A percentile compares a stretch with the other conserved stretches of the same genome.
Conservation (phyloP, 257 asterid genomes). For the Cynanchum wilfordii region DNA sequence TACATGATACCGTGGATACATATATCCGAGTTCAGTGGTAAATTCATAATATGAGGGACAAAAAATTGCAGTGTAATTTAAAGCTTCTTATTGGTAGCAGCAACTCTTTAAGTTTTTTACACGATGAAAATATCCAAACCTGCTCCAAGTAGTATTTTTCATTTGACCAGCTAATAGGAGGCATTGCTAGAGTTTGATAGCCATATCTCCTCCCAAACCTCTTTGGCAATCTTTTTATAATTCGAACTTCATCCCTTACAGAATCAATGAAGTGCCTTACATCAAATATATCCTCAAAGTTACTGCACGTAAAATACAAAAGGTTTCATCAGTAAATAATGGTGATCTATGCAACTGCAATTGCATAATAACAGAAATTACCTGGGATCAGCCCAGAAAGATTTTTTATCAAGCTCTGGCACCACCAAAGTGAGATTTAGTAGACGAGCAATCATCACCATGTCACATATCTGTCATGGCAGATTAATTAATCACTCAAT, state of each 20-base stretch:
- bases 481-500: constrained; percentile 23
- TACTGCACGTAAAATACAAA: constrained; percentile 34
- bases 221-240: constrained; percentile 76
- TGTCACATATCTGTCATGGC: constrained; percentile 83
- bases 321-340: constrained; percentile 7
- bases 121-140: constrained; percentile 36
- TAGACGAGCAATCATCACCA: constrained; percentile 88
- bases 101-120: constrained; percentile 1
- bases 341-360: neutral
- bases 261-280: constrained; percentile 81
- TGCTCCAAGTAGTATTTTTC: constrained; percentile 88
- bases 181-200: constrained; percentile 65
- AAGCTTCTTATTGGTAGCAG: neutral
- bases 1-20: neutral
- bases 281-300: constrained; percentile 84
- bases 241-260: constrained; percentile 78
- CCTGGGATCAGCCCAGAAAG: constrained; percentile 99
- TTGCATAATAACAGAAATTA: constrained; percentile 26
- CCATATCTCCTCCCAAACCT: constrained; percentile 56
- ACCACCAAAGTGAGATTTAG: constrained; percentile 86
- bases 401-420: constrained; percentile 93
- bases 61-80: neutral
- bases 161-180: constrained; percentile 96
- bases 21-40: neutral
- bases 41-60: neutral